Evolutionary conservation across 2,329 filamentous ascomycete species (phyloP).

Genomic region (Claviceps sp.): DNA sequence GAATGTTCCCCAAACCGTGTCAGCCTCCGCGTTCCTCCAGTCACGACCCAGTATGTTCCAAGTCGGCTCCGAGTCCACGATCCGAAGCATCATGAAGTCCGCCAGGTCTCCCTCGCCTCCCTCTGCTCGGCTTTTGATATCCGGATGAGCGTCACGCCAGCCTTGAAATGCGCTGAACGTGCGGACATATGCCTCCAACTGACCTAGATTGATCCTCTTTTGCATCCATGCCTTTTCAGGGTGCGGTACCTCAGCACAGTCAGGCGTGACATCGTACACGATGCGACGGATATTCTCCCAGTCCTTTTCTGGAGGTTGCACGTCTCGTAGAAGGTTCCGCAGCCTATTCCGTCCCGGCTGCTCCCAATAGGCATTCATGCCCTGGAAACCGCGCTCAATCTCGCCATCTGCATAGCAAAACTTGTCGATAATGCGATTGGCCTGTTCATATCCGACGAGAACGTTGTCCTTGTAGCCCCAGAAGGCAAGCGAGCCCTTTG

Average conservation of each 20-base stretch:
- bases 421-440: constrained; percentile 38
- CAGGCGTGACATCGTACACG: constrained; percentile 42
- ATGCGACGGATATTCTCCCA: constrained; percentile 40
- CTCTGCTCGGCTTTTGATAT: constrained; percentile 31
- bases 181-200: constrained; percentile 46
- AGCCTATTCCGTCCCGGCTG: constrained; percentile 44
- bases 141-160: constrained; percentile 44
- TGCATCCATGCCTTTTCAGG: constrained; percentile 33
- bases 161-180: constrained; percentile 47
- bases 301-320: constrained; percentile 35
- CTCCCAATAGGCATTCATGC: constrained; percentile 48
- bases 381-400: constrained; percentile 27
- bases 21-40: constrained; percentile 41
- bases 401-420: constrained; percentile 41
- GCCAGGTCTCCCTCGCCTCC: constrained; percentile 47
- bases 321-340: constrained; percentile 33
- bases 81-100: constrained; percentile 48
- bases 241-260: constrained; percentile 19
- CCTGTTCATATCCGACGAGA: constrained; percentile 37
- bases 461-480: constrained; percentile 55
- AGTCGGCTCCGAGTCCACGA: constrained; percentile 37
- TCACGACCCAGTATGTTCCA: constrained; percentile 34
- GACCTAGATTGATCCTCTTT: constrained; percentile 39
- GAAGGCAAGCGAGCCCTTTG: constrained; percentile 46
- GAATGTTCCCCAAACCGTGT: constrained; percentile 48